These are phyloP conservation scores for Cystofilobasidium macerans DNA, from an alignment of 768 basidiomycete genomes.

Conservation along the genomic window DNA sequence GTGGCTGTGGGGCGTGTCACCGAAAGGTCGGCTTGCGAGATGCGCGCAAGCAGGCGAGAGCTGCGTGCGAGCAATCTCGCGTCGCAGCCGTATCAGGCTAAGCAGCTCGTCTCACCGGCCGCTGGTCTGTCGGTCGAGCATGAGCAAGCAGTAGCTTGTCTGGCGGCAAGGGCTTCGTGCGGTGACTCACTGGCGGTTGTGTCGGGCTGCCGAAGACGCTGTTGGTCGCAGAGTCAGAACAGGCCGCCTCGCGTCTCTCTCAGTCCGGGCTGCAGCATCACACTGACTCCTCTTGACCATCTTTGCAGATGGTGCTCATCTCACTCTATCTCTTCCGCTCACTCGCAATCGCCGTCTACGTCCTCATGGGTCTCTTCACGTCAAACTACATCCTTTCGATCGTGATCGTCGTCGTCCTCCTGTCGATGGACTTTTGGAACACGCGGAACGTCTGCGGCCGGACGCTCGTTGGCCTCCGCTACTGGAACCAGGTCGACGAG, in stretches of 20 bases:
- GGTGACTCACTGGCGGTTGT: too few species aligned
- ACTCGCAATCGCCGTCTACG: slow-evolving; percentile 79
- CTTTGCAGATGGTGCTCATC: slow-evolving; percentile 51
- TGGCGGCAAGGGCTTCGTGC: too few species aligned
- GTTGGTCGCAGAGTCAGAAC: too few species aligned
- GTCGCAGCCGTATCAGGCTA: too few species aligned
- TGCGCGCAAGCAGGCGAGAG: not conserved
- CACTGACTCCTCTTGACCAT: not conserved
- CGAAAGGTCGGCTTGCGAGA: not conserved
- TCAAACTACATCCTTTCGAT: slow-evolving; percentile 90
- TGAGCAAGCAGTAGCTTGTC: too few species aligned
- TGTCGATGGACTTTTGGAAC: slow-evolving; percentile 99
- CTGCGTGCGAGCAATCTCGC: too few species aligned
- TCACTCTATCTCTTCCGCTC: slow-evolving; percentile 80
- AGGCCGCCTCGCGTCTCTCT: too few species aligned
- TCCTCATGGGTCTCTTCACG: slow-evolving; percentile 78
- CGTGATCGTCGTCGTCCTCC: slow-evolving; percentile 79
- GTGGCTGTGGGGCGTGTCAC: not conserved
- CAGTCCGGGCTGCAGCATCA: too few species aligned
- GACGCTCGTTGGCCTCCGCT: slow-evolving; percentile 83
- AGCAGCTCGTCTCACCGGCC: too few species aligned
- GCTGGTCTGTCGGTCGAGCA: too few species aligned
- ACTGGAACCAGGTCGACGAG: slow-evolving; percentile 98
- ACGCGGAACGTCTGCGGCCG: slow-evolving; percentile 92
- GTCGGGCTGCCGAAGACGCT: too few species aligned